Base-by-base conservation (phyloP, 2,329 filamentous ascomycete genomes). In the Penicillium crustosum region DNA sequence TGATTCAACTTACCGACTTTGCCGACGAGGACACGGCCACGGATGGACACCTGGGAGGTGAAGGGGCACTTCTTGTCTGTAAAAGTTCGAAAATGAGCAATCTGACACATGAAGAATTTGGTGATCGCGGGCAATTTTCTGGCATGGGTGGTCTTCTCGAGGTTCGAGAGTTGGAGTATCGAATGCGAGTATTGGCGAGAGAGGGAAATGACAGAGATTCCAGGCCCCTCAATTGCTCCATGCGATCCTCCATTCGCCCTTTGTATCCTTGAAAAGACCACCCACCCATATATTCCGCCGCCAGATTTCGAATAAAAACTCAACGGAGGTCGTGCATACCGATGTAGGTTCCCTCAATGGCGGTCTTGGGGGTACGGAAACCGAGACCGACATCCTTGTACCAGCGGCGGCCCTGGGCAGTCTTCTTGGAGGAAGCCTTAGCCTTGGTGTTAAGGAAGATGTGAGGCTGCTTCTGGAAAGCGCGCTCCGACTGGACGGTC, bases 31-130 rank as follows among this genome's bases (percentile, higher is more conserved):
- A 99, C 99, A 93, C 94, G 93, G 82, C 94, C 94, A 85, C 94
- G 94, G 86, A 99, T 99, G 70, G 94, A 97, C 81, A 99, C 93
- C 81, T 93, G 86, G 80, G 95, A 95, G 74, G 92, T 96, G 89
- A 99, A 99, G 72, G 94, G 94, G 90, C 94, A 99, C 88, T 99
- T 99, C 91, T 99, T 99, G 89, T 99, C 94, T 96, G 75, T 66
- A 29, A 56, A 51, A 7, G 31, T 60, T 59, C 47, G 59, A 50
- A 53, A 62, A 67, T 74, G 67, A 72, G 72, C 62, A 59, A 63
- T 54, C 41, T 49, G 38, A 38, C 31, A 41, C n/a, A 42, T 36
- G 31, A 25, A 39, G 12, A 44, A 25, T 10, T 53, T 25, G 21
- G 23, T 25, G 41, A 35, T 49, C 47, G 45, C 43, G 58, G 50